Evolutionary conservation across 2,329 filamentous ascomycete species (phyloP).

Genomic region (Ascochyta koolunga): DNA sequence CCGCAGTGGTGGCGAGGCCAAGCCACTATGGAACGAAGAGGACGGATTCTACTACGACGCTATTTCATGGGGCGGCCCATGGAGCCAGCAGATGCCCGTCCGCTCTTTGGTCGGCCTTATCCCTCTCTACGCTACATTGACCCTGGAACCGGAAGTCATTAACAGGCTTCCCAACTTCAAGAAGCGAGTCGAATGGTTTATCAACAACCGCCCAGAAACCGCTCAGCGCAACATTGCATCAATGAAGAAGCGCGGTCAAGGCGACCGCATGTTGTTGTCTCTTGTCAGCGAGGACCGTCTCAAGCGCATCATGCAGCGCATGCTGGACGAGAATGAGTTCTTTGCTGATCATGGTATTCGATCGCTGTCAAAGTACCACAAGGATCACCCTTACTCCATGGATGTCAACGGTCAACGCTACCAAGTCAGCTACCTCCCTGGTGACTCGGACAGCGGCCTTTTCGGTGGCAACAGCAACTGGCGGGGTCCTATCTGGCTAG

Average conservation of each 20-base stretch:
- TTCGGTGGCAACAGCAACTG: slow-evolving; percentile 99
- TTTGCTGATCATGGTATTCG: slow-evolving; percentile 88
- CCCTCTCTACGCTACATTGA: slow-evolving; percentile 88
- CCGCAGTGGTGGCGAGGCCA: slow-evolving; percentile 70
- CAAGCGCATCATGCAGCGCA: slow-evolving; percentile 83
- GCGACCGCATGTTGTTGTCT: slow-evolving; percentile 82
- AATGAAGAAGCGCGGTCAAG: slow-evolving; percentile 88
- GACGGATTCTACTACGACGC: slow-evolving; percentile 99
- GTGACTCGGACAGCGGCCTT: slow-evolving; percentile 93
- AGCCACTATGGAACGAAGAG: slow-evolving; percentile 93
- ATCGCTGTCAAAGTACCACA: slow-evolving; percentile 89
- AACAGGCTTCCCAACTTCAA: slow-evolving; percentile 93
- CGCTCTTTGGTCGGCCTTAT: slow-evolving; percentile 92
- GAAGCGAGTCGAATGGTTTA: slow-evolving; percentile 91
- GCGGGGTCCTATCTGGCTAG: slow-evolving; percentile 93
- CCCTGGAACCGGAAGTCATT: slow-evolving; percentile 90
- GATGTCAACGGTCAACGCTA: slow-evolving; percentile 92
- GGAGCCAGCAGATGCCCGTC: slow-evolving; percentile 90
- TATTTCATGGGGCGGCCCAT: slow-evolving; percentile 93
- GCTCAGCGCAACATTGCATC: slow-evolving; percentile 94
- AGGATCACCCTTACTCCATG: slow-evolving; percentile 91
- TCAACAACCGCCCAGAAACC: slow-evolving; percentile 83
- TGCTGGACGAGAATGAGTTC: slow-evolving; percentile 95
- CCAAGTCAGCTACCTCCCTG: slow-evolving; percentile 85
- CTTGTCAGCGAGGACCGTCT: slow-evolving; percentile 94